Conservation (phyloP, 129 eudicot genomes). For the Gnaphalium uliginosum region DNA sequence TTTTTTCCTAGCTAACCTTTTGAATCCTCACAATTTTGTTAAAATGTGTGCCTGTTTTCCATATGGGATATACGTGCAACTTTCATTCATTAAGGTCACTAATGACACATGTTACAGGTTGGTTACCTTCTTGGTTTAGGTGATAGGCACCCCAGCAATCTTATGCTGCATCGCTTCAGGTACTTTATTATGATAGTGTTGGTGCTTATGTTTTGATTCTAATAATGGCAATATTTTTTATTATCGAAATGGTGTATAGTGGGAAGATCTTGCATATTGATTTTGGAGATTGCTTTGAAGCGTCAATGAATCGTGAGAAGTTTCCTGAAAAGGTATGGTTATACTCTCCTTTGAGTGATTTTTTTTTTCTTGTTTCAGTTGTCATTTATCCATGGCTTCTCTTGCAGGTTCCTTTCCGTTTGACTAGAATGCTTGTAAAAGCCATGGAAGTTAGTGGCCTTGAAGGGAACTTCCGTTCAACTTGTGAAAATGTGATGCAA, state of each 20-base stretch:
- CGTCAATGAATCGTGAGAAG: conserved; percentile 97
- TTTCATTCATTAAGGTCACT: background rate
- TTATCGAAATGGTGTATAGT: conserved; percentile 35
- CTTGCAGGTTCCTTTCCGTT: conserved; percentile 92
- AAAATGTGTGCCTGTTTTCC: background rate
- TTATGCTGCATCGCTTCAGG: conserved; percentile 97
- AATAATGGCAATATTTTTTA: conserved; percentile 14
- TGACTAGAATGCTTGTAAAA: conserved; percentile 99
- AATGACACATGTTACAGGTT: conserved; percentile 52
- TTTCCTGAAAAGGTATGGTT: conserved; percentile 87
- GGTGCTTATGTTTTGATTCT: conserved; percentile 10
- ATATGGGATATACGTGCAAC: background rate
- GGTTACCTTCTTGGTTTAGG: conserved; percentile 99
- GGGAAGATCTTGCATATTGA: conserved; percentile 98
- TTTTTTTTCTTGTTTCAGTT: background rate
- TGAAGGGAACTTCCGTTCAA: conserved; percentile 96
- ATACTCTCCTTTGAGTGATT: background rate
- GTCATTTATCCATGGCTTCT: conserved; percentile 9
- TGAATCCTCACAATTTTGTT: background rate
- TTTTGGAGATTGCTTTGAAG: conserved; percentile 99
- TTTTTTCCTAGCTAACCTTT: background rate
- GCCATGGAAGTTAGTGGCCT: conserved; percentile 99
- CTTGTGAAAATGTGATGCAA: conserved; percentile 99
- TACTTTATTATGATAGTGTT: conserved; percentile 22
- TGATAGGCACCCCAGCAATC: conserved; percentile 99